Percentiles rank a stretch among this genome's conserved stretches.
Evolutionary conservation across 1,139 yeast genomes (phyloP).

Genomic region (Kurtzmaniella quercitrusa): DNA sequence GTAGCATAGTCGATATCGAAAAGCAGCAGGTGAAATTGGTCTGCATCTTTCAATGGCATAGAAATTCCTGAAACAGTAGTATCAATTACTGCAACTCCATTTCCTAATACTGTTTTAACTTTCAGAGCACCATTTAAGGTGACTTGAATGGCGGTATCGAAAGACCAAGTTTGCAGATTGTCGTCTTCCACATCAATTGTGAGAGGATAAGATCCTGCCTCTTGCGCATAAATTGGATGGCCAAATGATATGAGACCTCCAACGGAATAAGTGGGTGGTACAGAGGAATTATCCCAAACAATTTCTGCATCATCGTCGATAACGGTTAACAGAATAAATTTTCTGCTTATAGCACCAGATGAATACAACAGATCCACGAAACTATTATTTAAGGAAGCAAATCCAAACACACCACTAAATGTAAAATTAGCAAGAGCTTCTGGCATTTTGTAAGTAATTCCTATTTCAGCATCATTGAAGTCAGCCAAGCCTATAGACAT

Average conservation of each 20-base stretch:
- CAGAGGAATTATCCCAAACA: neutral
- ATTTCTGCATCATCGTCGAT: neutral
- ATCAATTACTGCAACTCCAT: conserved; percentile 31
- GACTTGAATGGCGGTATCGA: conserved; percentile 24
- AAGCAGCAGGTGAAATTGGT: conserved; percentile 38
- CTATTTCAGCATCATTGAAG: conserved; percentile 36
- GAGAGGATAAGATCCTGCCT: neutral
- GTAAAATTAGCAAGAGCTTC: conserved; percentile 48
- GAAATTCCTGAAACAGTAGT: conserved; percentile 66
- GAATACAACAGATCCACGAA: conserved; percentile 35
- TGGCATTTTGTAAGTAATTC: conserved; percentile 53
- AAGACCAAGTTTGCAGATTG: conserved; percentile 11
- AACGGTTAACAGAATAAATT: conserved; percentile 28
- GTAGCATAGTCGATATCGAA: conserved; percentile 47
- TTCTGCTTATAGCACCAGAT: conserved; percentile 27
- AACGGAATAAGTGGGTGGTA: neutral
- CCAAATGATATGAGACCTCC: neutral
- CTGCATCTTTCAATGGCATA: conserved; percentile 55
- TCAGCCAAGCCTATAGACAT: conserved; percentile 32
- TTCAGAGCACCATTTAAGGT: conserved; percentile 22
- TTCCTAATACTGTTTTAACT: conserved; percentile 6
- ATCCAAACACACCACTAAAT: conserved; percentile 60
- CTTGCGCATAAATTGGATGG: neutral
- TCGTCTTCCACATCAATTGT: neutral
- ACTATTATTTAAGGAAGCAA: conserved; percentile 34